Evolutionary conservation across 768 basidiomycete genomes (phyloP), one percentile per base, ranked within the genome.

Genomic region (Panus rudis): DNA sequence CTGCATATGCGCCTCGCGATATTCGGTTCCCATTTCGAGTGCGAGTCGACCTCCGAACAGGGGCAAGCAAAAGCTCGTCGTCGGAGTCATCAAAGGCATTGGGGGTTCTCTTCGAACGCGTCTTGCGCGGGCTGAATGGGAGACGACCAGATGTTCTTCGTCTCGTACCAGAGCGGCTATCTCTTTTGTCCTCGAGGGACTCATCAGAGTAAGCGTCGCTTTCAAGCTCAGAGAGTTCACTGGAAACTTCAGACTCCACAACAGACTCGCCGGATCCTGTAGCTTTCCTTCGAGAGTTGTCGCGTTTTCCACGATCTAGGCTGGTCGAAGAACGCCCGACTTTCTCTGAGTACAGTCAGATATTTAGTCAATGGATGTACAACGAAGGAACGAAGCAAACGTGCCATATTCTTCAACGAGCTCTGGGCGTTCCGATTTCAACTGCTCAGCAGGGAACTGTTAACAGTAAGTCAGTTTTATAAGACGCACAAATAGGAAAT

Each of bases 71-170:
- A 52, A 32, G 63, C 30, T 68, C 69, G 24, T 61, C 63, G 23
- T 70, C 72, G 0, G 66, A 52, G 8, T 64, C 65, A 24, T 54
- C 53, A 13, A 63, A 62, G 21, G 65, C 52, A 14, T 57, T 45
- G 19, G 54, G 49, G 23, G 68, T 53, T 40, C 54, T 61, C 31
- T 57, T 60, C 24, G 67, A 58, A 7, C 79, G 72, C 27, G 75
- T 73, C 61, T 80, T 86, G 56, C 61, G 72, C 0, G 85, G 82
- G 52, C 81, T 85, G 61, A 81, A 85, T 6, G 81, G 82, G 26
- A 84, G 70, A 27, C 57, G 54, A n/a, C 35, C 39, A 37, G 46
- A 47, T 24, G 42, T 52, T 42, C 47, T 50, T 19, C 45, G 45
- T n/a, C 46, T 45, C n/a, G 22, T 45, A 5, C 53, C 44, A 14